phyloP scores from a whole-genome alignment of 805 yeast genomes.

The Candida tibetensis region DNA sequence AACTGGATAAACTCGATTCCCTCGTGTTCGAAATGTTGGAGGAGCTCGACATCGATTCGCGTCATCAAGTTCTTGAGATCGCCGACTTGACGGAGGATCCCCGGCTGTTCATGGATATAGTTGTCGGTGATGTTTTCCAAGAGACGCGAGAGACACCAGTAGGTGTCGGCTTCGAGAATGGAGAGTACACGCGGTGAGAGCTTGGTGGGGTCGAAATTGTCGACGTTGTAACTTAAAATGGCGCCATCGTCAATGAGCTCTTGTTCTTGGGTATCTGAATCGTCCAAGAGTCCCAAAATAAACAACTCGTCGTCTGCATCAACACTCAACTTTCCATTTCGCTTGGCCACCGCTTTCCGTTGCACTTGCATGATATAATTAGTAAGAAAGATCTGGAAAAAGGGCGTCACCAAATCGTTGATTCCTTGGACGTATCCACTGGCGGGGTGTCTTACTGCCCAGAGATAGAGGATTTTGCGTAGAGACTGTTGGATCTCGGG shows the following conservation, averaged over 20 bases:
- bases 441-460: constrained; percentile 98
- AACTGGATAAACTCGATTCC: constrained; percentile 94
- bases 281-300: constrained; percentile 37
- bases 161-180: constrained; percentile 89
- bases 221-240: constrained; percentile 37
- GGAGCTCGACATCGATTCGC: constrained; percentile 73
- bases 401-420: constrained; percentile 90
- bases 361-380: constrained; percentile 55
- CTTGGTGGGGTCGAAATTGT: constrained; percentile 57
- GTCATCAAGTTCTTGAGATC: constrained; percentile 74
- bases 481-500: constrained; percentile 73
- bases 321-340: constrained; percentile 9
- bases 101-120: constrained; percentile 97
- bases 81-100: constrained; percentile 85
- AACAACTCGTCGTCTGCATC: constrained; percentile 21
- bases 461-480: constrained; percentile 77
- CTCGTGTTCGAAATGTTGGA: constrained; percentile 72
- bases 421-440: constrained; percentile 98
- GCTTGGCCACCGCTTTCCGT: constrained; percentile 14
- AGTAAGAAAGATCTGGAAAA: constrained; percentile 78
- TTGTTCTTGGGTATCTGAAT: constrained; percentile 23
- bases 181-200: constrained; percentile 60
- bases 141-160: constrained; percentile 91
- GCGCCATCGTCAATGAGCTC: constrained; percentile 24
- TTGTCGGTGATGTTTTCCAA: constrained; percentile 95